These are phyloP conservation scores for Tetradesmus lagerheimii DNA, from an alignment of 139 green algal species.

Conservation along the genomic window DNA sequence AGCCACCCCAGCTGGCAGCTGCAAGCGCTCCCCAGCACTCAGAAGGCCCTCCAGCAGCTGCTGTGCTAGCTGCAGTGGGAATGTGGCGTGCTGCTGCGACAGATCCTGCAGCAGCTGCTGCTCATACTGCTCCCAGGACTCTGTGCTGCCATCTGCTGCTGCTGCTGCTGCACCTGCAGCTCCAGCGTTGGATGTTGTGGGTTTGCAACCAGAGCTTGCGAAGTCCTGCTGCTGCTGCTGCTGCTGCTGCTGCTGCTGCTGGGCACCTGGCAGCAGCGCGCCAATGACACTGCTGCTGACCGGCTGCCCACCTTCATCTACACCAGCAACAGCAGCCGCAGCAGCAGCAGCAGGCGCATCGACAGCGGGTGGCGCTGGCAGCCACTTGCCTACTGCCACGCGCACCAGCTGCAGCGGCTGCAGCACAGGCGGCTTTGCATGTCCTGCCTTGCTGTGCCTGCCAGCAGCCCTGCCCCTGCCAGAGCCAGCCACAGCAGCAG, in stretches of 20 bases:
- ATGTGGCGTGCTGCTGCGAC: neutral
- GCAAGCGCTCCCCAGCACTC: neutral
- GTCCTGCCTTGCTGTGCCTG: neutral
- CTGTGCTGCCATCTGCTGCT: neutral
- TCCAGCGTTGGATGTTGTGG: neutral
- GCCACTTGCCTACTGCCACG: neutral
- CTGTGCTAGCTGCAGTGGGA: neutral
- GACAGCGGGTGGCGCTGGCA: neutral
- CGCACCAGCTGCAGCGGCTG: slow-evolving; percentile 36
- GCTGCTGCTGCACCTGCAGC: neutral
- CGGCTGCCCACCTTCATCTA: neutral
- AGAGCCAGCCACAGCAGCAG: neutral
- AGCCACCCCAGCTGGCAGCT: neutral
- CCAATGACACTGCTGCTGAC: neutral
- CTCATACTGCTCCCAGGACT: neutral
- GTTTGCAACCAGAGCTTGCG: neutral
- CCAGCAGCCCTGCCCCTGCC: neutral
- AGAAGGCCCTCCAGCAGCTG: slow-evolving; percentile 15
- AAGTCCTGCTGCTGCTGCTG: neutral
- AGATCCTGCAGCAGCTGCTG: slow-evolving; percentile 25
- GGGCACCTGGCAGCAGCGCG: neutral
- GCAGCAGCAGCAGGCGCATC: neutral
- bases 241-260: slow-evolving; percentile 20
- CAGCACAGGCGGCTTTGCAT: neutral
- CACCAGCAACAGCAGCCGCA: neutral